Evolutionary conservation across 345 rosid genomes (phyloP), one percentile per base, ranked within the genome.

Genomic region (Triadica sebifera): DNA sequence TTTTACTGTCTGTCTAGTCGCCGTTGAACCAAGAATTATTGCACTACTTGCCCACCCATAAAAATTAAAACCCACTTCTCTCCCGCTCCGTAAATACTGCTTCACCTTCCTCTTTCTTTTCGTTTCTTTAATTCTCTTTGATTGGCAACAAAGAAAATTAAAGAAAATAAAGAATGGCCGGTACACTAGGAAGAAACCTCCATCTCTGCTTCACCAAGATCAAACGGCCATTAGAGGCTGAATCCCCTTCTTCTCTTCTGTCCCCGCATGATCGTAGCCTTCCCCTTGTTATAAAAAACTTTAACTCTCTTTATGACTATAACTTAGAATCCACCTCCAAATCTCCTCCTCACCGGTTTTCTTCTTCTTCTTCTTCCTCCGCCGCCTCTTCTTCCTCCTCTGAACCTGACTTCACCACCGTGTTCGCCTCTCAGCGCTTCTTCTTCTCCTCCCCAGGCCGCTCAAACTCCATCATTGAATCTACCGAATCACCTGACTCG

Each of bases 381-480:
- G 2, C 58, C 34, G 74, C 68, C n/a, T 49, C n/a, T n/a, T 68
- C 82, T 73, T 70, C 76, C 15, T 38, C 76, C 68, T 56, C 72
- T 7, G 86, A 80, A 47, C 93, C 91, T 47, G 96, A 90, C 73
- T 84, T 94, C 74, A 85, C 94, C 75, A 74, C 91, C 61, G 83
- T 83, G 34, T 85, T 84, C 62, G 93, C 98, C 73, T 89, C 97
- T 16, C 89, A 85, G 7, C 95, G 97, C 61, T 92, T 94, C 91
- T 94, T 94, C 84, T 88, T 91, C 90, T 84, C 97, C 71, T 85
- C 92, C 3, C 98, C 98, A 0, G 97, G 98, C 39, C 85, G 82
- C 24, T 94, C 98, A 68, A 94, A 89, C 86, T 92, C 97, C 87
- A 92, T 94, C 79, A 78, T 87, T 39, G 95, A 92, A 55, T 85